Base-by-base conservation (phyloP, 768 basidiomycete genomes). In the Tremella fuciformis region DNA sequence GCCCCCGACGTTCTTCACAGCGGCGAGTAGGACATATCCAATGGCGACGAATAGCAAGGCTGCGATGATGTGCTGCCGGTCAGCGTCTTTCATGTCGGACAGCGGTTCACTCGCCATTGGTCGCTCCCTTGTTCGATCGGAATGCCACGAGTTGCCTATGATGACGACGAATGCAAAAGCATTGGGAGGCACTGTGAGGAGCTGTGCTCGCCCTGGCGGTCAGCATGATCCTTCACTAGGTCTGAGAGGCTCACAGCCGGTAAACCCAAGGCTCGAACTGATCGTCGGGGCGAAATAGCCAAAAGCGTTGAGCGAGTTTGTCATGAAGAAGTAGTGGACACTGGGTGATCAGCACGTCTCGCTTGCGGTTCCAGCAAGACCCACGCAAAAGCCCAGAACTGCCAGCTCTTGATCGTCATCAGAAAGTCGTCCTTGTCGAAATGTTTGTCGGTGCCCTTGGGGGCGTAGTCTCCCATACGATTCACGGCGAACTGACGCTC, bases 11-110 rank as follows among this genome's bases (percentile, higher is more conserved):
- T 62, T 53, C 25, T 62, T 55, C 25, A 67, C 67, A 0, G 62
- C 50, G 1, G 69, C 69, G 19, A 75, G 64, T 18, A 75, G 58
- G 15, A 71, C 50, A 50, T 72, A 72, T 21, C 73, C 70, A 26
- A 64, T 57, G 15, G 50, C 57, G 39, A 71, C 66, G 25, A 75
- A 57, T 1, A 58, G 38, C 11, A 65, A 48, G 15, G 62, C 73
- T 9, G 52, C 63, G 34, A 72, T 61, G 41, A 75, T 66, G 59
- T 75, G 73, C 48, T 34, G 29, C 29, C 29, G 11, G 29, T 34
- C 29, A 39, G 8, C 3, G 65, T 21, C 15, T 8, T 3, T 3
- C 25, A 16, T 50, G 49, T 3, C 18, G 49, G 16, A 16, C 22
- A 21, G 4, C 22, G 8, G 4, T 3, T 34, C 6, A 34, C 29